Evolutionary conservation across 1,139 yeast genomes (phyloP), one percentile per base, ranked within the genome.

Genomic region (Kluyveromyces marxianus): DNA sequence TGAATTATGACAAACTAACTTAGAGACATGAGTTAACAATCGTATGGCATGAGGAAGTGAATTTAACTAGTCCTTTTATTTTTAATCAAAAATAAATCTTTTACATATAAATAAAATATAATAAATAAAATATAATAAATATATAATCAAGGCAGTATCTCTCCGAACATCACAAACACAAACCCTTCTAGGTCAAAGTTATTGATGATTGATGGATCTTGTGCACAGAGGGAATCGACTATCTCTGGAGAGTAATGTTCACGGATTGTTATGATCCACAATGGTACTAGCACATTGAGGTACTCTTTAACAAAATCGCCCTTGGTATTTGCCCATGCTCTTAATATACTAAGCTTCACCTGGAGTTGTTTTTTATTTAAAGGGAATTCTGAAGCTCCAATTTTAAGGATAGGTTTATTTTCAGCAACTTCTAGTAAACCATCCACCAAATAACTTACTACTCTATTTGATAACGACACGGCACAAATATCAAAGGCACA

Each of bases 211-310:
- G 34, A 32, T 32, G 34, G 34, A 32, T 35, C 37, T 35, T 35
- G 37, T 32, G 34, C 34, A 32, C 34, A 32, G 34, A 32, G 34
- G 34, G 34, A 32, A 32, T 32, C 34, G 34, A 32, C 34, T 32
- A 32, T 32, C 34, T 32, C 34, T 32, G 34, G 34, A 32, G 34
- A 32, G 34, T 32, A 21, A 32, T 10, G 34, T 32, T 90, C 96
- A 46, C 86, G 74, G 47, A 92, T 64, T 0, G 84, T 74, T 8
- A 83, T 68, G 10, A 87, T 75, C 97, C 97, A 92, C 47, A 88
- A 67, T 0, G 95, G 85, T 0, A 80, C 75, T 48, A 92, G 71
- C 32, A 77, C 65, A 1, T 70, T 72, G 44, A 81, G 72, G 57
- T 87, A 83, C 25, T 70, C 65, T 50, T 62, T 54, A 4, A 61